Evolutionary conservation across 768 basidiomycete species (phyloP).

Genomic region (Phlegmacium glaucopus): DNA sequence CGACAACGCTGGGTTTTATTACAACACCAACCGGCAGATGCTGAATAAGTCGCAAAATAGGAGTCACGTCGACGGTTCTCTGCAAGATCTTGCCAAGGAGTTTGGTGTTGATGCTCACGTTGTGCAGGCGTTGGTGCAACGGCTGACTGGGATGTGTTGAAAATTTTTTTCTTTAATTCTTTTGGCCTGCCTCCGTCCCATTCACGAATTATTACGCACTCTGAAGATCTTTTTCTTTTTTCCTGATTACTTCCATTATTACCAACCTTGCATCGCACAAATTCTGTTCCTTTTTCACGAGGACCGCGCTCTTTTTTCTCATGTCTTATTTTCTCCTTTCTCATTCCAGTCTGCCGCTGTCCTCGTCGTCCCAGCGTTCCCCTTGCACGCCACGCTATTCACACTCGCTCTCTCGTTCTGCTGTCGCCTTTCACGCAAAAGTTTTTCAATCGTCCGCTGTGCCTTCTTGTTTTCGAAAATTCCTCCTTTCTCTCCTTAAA

Average conservation of each 20-base stretch:
- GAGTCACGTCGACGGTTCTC: slow-evolving; percentile 15
- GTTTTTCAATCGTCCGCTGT: too few relatives aligned
- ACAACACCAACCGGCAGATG: not conserved
- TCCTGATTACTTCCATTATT: not conserved
- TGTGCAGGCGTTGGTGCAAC: slow-evolving; percentile 64
- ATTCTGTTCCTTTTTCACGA: not conserved
- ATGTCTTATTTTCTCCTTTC: not conserved
- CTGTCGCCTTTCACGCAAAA: too few relatives aligned
- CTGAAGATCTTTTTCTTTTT: not conserved
- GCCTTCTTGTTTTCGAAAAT: too few relatives aligned
- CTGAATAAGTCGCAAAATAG: slow-evolving; percentile 9
- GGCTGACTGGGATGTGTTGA: slow-evolving; percentile 34
- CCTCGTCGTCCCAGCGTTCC: not conserved
- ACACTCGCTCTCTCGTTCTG: too few relatives aligned
- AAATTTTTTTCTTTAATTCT: not conserved
- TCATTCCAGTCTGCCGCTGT: not conserved
- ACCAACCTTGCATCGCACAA: not conserved
- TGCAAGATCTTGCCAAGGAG: slow-evolving; percentile 64
- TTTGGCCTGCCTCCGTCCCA: not conserved
- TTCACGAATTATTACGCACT: not conserved
- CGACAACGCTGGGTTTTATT: slow-evolving; percentile 1
- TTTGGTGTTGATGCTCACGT: slow-evolving; percentile 71
- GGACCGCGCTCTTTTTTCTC: not conserved
- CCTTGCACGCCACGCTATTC: too few relatives aligned
- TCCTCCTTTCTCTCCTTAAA: too few relatives aligned